Evolutionary conservation across 306 rosid genomes (phyloP).

Genomic region (Fagus sylvatica): DNA sequence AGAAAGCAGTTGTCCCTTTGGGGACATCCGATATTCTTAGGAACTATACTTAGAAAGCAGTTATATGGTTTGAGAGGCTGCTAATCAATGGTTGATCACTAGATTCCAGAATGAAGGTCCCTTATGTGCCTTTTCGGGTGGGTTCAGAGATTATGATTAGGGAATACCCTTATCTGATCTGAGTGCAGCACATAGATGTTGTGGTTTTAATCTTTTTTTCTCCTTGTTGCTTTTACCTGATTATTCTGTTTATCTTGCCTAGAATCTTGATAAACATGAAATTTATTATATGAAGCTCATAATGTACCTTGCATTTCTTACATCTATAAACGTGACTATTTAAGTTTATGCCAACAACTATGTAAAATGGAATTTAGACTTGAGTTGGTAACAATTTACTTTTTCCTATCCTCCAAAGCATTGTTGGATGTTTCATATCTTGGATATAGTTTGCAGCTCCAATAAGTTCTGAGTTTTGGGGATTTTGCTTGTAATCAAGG

Average conservation of each 20-base stretch:
- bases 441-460: neutral
- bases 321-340: too few species aligned
- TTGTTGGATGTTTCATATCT: neutral
- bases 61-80: neutral
- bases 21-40: too few species aligned
- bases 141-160: neutral
- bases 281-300: too few species aligned
- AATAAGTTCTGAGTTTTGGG: neutral
- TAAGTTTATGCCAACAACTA: too few species aligned
- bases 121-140: neutral
- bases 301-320: too few species aligned
- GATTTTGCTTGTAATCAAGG: neutral
- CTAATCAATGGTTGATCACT: neutral
- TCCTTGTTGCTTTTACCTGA: neutral
- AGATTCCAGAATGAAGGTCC: neutral
- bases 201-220: neutral
- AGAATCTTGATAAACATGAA: too few species aligned
- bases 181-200: neutral
- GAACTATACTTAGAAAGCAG: neutral
- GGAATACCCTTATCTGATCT: neutral
- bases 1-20: too few species aligned
- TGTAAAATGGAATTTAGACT: too few species aligned
- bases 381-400: too few species aligned
- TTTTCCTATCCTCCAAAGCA: too few species aligned
- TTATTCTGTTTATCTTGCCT: neutral